Conservation (phyloP, 495 filamentous ascomycete species). For the Xylaria curta region DNA sequence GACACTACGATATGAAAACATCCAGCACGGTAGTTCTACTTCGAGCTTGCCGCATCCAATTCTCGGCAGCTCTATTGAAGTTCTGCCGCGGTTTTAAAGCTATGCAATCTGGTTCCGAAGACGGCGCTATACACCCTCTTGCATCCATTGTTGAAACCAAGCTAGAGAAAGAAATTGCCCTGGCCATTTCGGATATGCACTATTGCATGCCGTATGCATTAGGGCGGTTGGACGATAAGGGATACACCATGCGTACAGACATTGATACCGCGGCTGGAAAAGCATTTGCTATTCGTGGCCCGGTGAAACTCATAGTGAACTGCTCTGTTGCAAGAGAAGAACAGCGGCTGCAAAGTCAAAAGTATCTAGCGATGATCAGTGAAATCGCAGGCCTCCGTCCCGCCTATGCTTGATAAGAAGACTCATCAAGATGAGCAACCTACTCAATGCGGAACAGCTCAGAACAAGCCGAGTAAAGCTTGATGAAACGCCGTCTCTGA, state of each 20-base stretch:
- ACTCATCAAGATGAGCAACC: not conserved
- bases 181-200: not conserved
- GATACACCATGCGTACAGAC: not conserved
- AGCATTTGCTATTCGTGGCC: not conserved
- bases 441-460: not conserved
- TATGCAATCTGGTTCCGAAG: not conserved
- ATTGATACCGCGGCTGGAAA: not conserved
- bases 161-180: not conserved
- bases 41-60: slow-evolving; percentile 2
- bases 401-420: not conserved
- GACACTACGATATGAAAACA: not conserved
- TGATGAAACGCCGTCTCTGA: no score
- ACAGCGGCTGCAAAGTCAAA: not conserved
- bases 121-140: not conserved
- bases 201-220: not conserved
- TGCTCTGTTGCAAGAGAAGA: not conserved
- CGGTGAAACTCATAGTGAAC: not conserved
- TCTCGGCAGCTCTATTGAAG: not conserved
- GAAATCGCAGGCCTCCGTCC: not conserved
- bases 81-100: not conserved
- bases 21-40: not conserved
- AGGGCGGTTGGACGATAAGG: not conserved
- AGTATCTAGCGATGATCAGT: not conserved
- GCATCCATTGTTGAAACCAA: not conserved
- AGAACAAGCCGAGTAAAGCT: no score